Conservation (phyloP, 345 rosid genomes). For the Pelargonium nanum region DNA sequence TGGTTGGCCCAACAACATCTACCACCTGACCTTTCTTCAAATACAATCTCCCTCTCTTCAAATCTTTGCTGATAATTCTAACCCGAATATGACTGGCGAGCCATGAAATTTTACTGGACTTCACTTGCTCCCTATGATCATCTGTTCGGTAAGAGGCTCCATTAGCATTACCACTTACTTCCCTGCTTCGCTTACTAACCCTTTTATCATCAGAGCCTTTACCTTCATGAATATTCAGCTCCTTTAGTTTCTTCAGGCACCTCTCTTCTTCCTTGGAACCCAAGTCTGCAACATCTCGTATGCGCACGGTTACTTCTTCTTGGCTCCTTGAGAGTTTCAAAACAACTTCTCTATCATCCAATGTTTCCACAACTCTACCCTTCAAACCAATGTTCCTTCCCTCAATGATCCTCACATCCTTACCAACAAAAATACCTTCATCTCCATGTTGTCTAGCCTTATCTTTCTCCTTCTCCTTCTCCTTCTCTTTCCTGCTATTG, state of each 20-base stretch:
- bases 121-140: constrained; percentile 10
- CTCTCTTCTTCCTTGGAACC: constrained; percentile 63
- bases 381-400: constrained; percentile 45
- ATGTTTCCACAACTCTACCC: constrained; percentile 39
- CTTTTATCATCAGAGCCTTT: constrained; percentile 3
- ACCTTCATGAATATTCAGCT: constrained; percentile 16
- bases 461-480: constrained; percentile 1
- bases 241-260: constrained; percentile 45
- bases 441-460: constrained; percentile 16
- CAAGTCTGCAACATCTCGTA: constrained; percentile 44
- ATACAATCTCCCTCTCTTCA: constrained; percentile 61
- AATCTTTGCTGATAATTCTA: constrained; percentile 54
- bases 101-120: constrained; percentile 32
- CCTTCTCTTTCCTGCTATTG: background rate
- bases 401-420: constrained; percentile 47
- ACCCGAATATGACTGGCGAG: constrained; percentile 68
- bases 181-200: constrained; percentile 18
- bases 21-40: constrained; percentile 74
- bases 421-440: constrained; percentile 31
- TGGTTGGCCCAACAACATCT: constrained; percentile 68
- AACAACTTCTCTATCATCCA: constrained; percentile 19
- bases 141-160: background rate
- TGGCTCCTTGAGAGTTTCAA: constrained; percentile 30
- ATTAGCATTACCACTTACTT: constrained; percentile 6
- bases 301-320: constrained; percentile 36